Evolutionary conservation across 1,139 yeast species (phyloP).

Genomic region (Lodderomyces metapsilosis): DNA sequence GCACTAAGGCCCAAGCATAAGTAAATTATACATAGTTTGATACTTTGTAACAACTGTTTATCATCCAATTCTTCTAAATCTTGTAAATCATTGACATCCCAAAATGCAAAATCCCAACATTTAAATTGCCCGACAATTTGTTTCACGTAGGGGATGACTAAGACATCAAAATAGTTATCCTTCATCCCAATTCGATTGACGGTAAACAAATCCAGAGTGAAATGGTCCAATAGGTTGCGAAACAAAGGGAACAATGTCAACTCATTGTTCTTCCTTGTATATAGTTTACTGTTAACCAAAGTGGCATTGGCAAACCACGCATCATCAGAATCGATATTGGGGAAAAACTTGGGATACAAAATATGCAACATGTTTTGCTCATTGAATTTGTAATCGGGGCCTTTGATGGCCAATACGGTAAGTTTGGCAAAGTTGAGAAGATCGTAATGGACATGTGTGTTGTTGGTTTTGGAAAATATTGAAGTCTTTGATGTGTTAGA

Average conservation of each 20-base stretch:
- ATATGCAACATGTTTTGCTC: constrained; percentile 49
- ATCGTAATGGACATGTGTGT: constrained; percentile 36
- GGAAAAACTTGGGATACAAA: constrained; percentile 47
- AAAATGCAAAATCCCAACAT: constrained; percentile 21
- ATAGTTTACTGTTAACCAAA: constrained; percentile 19
- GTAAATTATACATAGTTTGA: constrained; percentile 27
- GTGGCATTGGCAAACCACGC: constrained; percentile 37
- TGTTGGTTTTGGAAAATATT: constrained; percentile 23
- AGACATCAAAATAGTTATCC: constrained; percentile 29
- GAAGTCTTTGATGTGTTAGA: background rate
- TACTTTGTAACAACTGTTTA: constrained; percentile 13
- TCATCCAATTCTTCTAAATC: constrained; percentile 11
- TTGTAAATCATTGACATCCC: constrained; percentile 16
- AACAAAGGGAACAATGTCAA: constrained; percentile 19
- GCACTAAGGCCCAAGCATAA: constrained; percentile 29
- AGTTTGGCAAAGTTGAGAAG: constrained; percentile 39
- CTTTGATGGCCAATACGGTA: constrained; percentile 44
- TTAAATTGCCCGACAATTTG: constrained; percentile 32
- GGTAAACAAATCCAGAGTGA: constrained; percentile 20
- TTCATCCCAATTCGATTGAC: constrained; percentile 22
- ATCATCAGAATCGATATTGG: constrained; percentile 45
- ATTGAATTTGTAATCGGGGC: constrained; percentile 34
- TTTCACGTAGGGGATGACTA: constrained; percentile 31
- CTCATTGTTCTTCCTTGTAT: constrained; percentile 13
- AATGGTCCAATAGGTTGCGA: constrained; percentile 18